Base-by-base conservation (phyloP, 2,329 filamentous ascomycete species). In the Cladosporium velox region DNA sequence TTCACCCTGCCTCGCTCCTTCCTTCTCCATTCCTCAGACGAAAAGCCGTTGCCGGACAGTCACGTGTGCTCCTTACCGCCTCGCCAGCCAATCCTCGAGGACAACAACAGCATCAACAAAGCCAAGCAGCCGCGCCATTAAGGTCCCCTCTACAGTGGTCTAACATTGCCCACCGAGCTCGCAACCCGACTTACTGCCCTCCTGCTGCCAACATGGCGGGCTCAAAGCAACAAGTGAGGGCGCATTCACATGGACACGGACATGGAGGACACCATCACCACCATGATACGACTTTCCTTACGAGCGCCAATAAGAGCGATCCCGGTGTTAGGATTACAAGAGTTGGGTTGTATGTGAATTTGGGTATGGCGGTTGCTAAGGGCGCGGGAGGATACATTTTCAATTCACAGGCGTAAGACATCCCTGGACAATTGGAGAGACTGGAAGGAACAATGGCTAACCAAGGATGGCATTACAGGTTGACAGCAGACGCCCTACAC, bases 351-450 rank as follows among this genome's bases (percentile, higher is more conserved):
- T 91, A 90, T 75, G 92, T 93, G 72, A 99, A 99, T 78, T 83
- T 98, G 63, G 89, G 89, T 75, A 98, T 99, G 93, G 95, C 94
- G 59, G 84, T 98, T 72, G 91, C 88, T 71, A 99, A 99, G 79
- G 95, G 94, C 51, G 83, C 93, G 32, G 95, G 95, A 66, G 95
- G 95, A 72, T 97, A 95, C 81, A 83, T 90, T 71, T 98, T 99
- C 84, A 93, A 97, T 79, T 97, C 93, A 54, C 93, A 97, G 80
- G 82, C 77, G 75, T 77, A 73, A 73, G 77, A 63, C n/a, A n/a
- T 35, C 32, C 14, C 41, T 47, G 1, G n/a, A 4, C 41, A 14
- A 34, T 30, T 30, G 11, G 34, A 14, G 14, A 38, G 26, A 24
- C 4, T 26, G 24, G n/a, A 11, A 24, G n/a, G 41, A 21, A 47